Evolutionary conservation across 257 asterid species (phyloP).

Genomic region (Nyctanthes arbortristis): DNA sequence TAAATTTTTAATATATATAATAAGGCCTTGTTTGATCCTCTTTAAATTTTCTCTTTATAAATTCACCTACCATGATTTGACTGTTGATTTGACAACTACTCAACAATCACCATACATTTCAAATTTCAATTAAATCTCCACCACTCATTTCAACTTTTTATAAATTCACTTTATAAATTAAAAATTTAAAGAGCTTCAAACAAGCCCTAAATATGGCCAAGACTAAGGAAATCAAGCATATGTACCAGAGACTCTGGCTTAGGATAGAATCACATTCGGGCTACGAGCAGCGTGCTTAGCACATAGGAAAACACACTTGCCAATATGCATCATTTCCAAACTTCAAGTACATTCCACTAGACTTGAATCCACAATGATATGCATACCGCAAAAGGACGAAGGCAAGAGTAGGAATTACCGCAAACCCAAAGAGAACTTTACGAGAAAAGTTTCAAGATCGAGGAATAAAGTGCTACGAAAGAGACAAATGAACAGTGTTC

Average conservation of each 20-base stretch:
- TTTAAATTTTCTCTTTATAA: no score
- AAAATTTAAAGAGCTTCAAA: no score
- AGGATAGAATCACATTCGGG: no score
- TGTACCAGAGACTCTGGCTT: neutral
- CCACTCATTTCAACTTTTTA: no score
- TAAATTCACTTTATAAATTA: no score
- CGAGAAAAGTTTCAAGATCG: neutral
- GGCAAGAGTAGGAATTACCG: neutral
- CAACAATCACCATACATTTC: slow-evolving; percentile 29
- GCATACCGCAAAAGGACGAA: neutral
- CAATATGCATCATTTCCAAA: neutral
- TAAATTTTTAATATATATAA: slow-evolving; percentile 17
- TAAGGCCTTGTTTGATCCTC: slow-evolving; percentile 17
- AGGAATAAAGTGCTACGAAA: neutral
- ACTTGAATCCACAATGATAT: neutral
- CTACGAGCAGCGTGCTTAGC: neutral
- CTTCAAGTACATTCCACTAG: neutral
- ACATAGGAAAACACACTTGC: neutral
- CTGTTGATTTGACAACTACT: slow-evolving; percentile 5
- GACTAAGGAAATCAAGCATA: neutral
- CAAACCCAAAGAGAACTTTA: neutral
- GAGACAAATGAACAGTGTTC: neutral
- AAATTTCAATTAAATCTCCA: no score
- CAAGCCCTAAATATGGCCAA: no score
- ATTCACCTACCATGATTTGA: no score